These are phyloP conservation scores for Talaromyces sp. DNA, from an alignment of 2,329 filamentous ascomycete genomes.

Conservation along the genomic window DNA sequence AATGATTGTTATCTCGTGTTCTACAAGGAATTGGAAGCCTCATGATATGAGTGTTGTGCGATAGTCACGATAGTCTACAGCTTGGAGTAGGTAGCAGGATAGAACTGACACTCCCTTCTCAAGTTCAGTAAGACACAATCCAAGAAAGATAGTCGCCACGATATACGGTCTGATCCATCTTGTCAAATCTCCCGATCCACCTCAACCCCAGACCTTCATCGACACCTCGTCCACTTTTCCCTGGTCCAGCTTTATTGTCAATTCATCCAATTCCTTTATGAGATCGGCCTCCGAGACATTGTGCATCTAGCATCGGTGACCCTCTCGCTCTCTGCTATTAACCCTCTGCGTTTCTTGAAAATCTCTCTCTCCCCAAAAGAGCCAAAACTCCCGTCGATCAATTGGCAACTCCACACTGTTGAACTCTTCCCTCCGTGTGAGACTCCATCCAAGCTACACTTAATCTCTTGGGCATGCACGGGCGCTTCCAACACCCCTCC, in stretches of 20 bases:
- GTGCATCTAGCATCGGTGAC: background rate
- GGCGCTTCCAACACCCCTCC: conserved; percentile 9
- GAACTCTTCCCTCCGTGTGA: background rate
- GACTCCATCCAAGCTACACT: conserved; percentile 2
- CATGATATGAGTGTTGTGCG: too few relatives aligned
- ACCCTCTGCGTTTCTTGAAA: background rate
- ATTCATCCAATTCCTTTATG: background rate
- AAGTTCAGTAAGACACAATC: too few relatives aligned
- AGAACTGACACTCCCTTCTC: too few relatives aligned
- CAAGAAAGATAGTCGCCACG: too few relatives aligned
- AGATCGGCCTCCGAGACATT: too few relatives aligned
- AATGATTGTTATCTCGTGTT: too few relatives aligned
- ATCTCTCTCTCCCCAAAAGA: conserved; percentile 4
- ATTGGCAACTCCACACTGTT: conserved; percentile 1
- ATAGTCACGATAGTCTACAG: too few relatives aligned
- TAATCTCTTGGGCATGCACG: conserved; percentile 7
- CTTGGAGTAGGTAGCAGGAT: too few relatives aligned
- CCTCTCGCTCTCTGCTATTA: background rate
- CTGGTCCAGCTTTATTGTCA: conserved; percentile 5
- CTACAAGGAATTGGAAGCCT: background rate
- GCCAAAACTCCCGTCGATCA: conserved; percentile 1
- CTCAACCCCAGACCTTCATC: conserved; percentile 1
- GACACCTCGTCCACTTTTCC: background rate
- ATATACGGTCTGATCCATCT: too few relatives aligned
- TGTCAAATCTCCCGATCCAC: background rate